Evolutionary conservation across 2,329 filamentous ascomycete genomes (phyloP).

Genomic region (Fusarium cyanostomum): DNA sequence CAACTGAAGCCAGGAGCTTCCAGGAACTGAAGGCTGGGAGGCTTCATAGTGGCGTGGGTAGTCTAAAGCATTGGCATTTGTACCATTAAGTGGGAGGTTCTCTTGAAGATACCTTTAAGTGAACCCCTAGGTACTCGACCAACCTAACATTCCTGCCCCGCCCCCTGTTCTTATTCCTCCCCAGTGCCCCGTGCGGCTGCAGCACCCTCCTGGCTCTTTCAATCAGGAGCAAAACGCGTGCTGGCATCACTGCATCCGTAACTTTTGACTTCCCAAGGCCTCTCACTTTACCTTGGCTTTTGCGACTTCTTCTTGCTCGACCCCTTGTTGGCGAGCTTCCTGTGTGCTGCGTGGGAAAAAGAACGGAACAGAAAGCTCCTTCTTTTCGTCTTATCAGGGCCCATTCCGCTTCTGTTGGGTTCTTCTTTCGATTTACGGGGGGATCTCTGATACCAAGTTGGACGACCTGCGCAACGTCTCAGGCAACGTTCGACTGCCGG

Average conservation of each 20-base stretch:
- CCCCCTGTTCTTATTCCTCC: conserved; percentile 35
- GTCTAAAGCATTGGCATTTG: neutral
- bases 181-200: conserved; percentile 41
- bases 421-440: conserved; percentile 29
- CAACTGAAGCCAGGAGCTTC: conserved; percentile 35
- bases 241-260: conserved; percentile 45
- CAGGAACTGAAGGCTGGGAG: conserved; percentile 35
- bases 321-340: conserved; percentile 37
- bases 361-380: conserved; percentile 26
- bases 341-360: conserved; percentile 22
- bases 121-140: conserved; percentile 23
- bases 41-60: conserved; percentile 30
- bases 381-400: conserved; percentile 30
- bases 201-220: conserved; percentile 41
- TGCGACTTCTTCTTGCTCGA: conserved; percentile 35
- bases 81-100: neutral
- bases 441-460: conserved; percentile 29
- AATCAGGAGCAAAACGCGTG: conserved; percentile 47
- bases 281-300: conserved; percentile 36
- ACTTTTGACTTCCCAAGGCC: conserved; percentile 36
- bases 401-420: conserved; percentile 22
- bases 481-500: conserved; percentile 21
- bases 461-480: conserved; percentile 34
- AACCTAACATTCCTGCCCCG: conserved; percentile 34
- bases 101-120: conserved; percentile 10